Evolutionary conservation across 2,329 filamentous ascomycete species (phyloP), one percentile per base, ranked within the genome.

Genomic region (Fusarium sp.): DNA sequence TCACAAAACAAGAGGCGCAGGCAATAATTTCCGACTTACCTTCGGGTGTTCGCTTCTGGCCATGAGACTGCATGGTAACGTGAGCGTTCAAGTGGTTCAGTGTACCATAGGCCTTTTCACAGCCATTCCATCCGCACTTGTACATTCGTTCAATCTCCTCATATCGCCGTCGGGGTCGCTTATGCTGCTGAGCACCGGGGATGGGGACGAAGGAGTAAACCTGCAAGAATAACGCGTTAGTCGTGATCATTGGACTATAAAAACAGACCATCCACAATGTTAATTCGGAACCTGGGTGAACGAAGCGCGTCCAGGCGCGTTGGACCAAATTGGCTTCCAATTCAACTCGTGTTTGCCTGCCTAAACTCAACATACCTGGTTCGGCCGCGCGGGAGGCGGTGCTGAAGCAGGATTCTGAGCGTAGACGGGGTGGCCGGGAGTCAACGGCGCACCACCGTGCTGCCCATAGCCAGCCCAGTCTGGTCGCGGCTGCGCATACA

Each of bases 101-200:
- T 48, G 96, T 99, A 63, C 96, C 96, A 74, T 99, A 99, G 4
- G 96, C 96, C 83, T 99, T 99, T 81, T 99, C 96, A 78, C 96
- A 99, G 10, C 95, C 95, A 71, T 98, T 95, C 93, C 94, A 98
- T 26, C 95, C 96, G 78, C 96, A 99, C 82, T 98, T 98, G 86
- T 99, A 98, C 96, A 99, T 98, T 78, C 96, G 91, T 84, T 99
- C 96, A 74, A 99, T 99, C 79, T 99, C 96, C 81, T 99, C 96
- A 76, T 98, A 99, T 55, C 96, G 90, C 75, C 96, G 87, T 69
- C 96, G 89, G 14, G 96, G 96, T 61, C 96, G 90, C 85, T 99
- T 99, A 80, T 98, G 95, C 79, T 99, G 96, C 78, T 98, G 95
- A 14, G 95, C 94, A 69, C 96, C 96, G 3, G 96, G 96, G 75